Conservation (phyloP, 2,329 filamentous ascomycete genomes). For the Aspergillus thermomutatus region DNA sequence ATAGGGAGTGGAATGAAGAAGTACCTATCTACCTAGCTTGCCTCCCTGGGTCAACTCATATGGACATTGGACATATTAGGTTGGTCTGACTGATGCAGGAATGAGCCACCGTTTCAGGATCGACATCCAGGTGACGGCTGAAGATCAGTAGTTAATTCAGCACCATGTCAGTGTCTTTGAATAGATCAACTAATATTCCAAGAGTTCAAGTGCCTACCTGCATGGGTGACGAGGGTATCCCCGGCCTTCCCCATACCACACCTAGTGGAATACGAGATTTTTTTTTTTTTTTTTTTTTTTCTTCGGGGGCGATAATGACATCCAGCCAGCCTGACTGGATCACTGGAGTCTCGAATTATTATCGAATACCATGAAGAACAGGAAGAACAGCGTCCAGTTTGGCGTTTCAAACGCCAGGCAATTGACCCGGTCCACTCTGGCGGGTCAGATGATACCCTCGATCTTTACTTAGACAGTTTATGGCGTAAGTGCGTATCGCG, state of each 20-base stretch:
- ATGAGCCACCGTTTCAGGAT: slow-evolving; percentile 5
- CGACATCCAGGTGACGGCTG: slow-evolving; percentile 11
- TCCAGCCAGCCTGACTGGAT: background rate
- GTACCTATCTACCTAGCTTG: background rate
- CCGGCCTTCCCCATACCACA: slow-evolving; percentile 1
- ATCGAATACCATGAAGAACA: background rate
- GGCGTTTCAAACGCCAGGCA: background rate
- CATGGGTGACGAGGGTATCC: slow-evolving; percentile 20
- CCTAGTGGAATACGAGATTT: background rate
- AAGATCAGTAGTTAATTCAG: background rate
- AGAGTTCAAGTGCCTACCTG: slow-evolving; percentile 20
- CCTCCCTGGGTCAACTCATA: background rate
- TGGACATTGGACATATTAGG: background rate
- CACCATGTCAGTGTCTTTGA: background rate
- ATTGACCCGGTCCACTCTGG: background rate
- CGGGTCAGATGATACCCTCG: slow-evolving; percentile 1
- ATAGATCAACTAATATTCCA: slow-evolving; percentile 1
- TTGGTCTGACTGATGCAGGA: background rate
- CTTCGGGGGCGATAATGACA: background rate
- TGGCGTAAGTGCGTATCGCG: background rate
- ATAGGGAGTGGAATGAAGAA: background rate
- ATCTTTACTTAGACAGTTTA: background rate
- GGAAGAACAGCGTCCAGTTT: background rate
- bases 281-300: background rate
- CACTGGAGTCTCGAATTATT: background rate